These are phyloP conservation scores for Phytopythium vexans DNA, from an alignment of 352 stramenopile genomes.

Conservation along the genomic window DNA sequence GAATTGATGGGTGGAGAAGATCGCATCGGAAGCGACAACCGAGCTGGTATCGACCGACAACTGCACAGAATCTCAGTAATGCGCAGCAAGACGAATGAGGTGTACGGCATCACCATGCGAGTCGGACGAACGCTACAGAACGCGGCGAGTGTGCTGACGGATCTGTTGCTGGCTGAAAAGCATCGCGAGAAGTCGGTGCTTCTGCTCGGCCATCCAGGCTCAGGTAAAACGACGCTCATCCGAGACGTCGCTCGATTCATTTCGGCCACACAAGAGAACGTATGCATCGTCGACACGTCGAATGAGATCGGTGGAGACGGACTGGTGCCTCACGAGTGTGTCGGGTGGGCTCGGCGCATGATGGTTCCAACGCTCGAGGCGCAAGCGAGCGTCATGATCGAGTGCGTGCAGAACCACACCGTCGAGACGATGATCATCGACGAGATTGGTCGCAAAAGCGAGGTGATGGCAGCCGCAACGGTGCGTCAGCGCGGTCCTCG, in stretches of 20 bases:
- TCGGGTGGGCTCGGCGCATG: constrained; percentile 73
- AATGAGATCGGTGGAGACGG: constrained; percentile 90
- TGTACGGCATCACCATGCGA: constrained; percentile 73
- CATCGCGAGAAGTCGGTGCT: constrained; percentile 59
- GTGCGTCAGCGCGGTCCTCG: constrained; percentile 75
- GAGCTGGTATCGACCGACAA: constrained; percentile 60
- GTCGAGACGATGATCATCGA: constrained; percentile 87
- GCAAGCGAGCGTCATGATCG: constrained; percentile 80
- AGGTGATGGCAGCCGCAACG: constrained; percentile 73
- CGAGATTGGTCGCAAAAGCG: constrained; percentile 80
- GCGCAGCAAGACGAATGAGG: constrained; percentile 40
- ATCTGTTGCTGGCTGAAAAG: constrained; percentile 53
- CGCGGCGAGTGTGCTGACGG: constrained; percentile 55
- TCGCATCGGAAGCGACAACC: constrained; percentile 77
- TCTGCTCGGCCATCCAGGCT: constrained; percentile 54
- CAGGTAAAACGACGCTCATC: constrained; percentile 87
- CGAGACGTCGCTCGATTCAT: constrained; percentile 71
- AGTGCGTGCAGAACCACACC: constrained; percentile 90
- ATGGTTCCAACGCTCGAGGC: constrained; percentile 69
- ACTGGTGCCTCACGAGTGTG: constrained; percentile 67
- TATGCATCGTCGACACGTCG: constrained; percentile 88
- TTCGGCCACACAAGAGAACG: constrained; percentile 57
- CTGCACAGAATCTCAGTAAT: constrained; percentile 84
- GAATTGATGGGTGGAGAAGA: constrained; percentile 29
- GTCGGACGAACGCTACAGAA: constrained; percentile 65